These are phyloP conservation scores for Dothistroma septosporum DNA, from an alignment of 2,329 filamentous ascomycete genomes.

Conservation along the genomic window DNA sequence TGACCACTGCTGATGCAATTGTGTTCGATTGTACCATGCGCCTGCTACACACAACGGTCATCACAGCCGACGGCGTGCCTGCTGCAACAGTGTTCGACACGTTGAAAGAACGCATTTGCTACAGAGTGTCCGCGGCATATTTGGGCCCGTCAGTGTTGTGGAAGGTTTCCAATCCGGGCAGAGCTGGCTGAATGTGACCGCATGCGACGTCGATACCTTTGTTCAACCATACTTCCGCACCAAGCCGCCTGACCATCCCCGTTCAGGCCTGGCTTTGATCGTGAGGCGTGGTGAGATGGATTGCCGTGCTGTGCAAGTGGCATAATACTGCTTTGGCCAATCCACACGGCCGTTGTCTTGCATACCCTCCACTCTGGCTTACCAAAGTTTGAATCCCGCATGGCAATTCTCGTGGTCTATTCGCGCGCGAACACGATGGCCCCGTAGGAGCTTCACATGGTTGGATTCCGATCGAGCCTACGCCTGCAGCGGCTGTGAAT, in stretches of 20 bases:
- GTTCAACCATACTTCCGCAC: constrained; percentile 15
- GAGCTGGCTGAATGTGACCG: constrained; percentile 11
- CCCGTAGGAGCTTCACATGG: constrained; percentile 5
- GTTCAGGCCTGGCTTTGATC: constrained; percentile 11
- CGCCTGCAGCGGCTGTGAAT: constrained; percentile 1
- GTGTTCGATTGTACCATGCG: neutral
- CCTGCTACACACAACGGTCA: neutral
- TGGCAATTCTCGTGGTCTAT: constrained; percentile 10
- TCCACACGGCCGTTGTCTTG: neutral
- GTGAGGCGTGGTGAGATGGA: neutral
- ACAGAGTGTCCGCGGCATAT: neutral
- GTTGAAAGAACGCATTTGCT: neutral
- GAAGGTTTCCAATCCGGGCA: neutral
- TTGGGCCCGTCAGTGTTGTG: neutral
- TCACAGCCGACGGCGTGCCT: neutral
- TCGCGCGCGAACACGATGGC: constrained; percentile 8
- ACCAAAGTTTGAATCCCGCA: constrained; percentile 12
- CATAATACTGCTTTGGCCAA: constrained; percentile 8
- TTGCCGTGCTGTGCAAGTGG: constrained; percentile 1
- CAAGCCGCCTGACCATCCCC: constrained; percentile 10
- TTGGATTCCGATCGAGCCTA: neutral
- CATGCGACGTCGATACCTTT: constrained; percentile 17
- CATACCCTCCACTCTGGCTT: constrained; percentile 5
- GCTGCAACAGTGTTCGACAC: neutral
- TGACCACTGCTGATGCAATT: constrained; percentile 1